Conservation (phyloP, 2,329 filamentous ascomycete species). For the Penicillium sp. region DNA sequence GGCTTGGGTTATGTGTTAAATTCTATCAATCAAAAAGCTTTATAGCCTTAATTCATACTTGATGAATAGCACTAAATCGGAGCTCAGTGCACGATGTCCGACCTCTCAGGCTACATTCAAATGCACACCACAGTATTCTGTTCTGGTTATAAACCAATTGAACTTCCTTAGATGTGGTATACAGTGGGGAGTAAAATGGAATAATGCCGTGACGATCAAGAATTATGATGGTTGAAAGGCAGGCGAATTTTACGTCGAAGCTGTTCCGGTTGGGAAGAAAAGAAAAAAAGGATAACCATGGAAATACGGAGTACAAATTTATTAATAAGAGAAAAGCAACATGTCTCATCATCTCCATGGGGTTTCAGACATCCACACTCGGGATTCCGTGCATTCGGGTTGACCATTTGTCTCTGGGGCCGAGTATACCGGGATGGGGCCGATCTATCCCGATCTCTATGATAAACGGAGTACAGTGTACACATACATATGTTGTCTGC, state of each 20-base stretch:
- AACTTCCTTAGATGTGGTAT: not conserved
- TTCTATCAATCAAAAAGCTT: not conserved
- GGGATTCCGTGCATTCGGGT: slow-evolving; percentile 5
- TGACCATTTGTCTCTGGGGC: not conserved
- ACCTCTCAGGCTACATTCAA: not conserved
- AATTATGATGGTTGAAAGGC: not conserved
- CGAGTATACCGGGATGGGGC: slow-evolving; percentile 2
- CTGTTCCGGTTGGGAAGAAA: not conserved
- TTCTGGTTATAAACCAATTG: not conserved
- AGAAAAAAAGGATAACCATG: not conserved
- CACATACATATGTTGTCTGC: not conserved
- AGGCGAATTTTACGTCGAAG: not conserved
- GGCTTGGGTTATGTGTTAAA: not conserved
- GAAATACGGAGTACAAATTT: not conserved
- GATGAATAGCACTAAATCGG: not conserved
- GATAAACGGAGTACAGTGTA: not conserved
- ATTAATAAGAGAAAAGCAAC: slow-evolving; percentile 3
- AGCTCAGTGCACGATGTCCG: not conserved
- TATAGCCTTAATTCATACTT: not conserved
- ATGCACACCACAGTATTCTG: not conserved
- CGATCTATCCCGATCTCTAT: slow-evolving; percentile 3
- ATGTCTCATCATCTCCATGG: slow-evolving; percentile 4
- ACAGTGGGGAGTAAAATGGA: not conserved
- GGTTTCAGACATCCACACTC: not conserved
- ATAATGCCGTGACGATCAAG: not conserved